Evolutionary conservation across 345 rosid genomes (phyloP).

Genomic region (Rhizophora apiculata): DNA sequence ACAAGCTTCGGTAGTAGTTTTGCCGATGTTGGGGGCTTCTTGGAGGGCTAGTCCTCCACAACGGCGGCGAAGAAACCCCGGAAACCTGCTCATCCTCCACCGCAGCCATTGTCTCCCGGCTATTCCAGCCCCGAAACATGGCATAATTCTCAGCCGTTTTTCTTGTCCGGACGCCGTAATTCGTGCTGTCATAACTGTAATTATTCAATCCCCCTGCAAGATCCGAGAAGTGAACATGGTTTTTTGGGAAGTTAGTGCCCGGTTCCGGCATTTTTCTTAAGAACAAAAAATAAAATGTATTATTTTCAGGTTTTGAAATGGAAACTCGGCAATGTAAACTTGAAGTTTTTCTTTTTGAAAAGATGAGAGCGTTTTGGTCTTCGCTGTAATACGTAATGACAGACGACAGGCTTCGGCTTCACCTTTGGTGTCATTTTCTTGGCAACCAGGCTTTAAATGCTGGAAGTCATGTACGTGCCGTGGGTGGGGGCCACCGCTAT

Average conservation of each 20-base stretch:
- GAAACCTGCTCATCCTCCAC: constrained; percentile 37
- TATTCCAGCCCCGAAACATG: not conserved
- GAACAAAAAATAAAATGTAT: no score
- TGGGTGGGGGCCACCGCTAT: not conserved
- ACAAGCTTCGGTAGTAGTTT: constrained; percentile 48
- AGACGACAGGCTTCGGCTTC: not conserved
- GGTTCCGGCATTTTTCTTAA: constrained; percentile 37
- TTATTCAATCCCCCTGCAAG: not conserved
- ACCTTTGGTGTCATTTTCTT: constrained; percentile 12
- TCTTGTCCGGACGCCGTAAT: constrained; percentile 7
- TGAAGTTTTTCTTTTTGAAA: not conserved
- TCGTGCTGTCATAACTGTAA: not conserved
- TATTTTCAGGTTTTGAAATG: not conserved
- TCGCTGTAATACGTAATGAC: not conserved
- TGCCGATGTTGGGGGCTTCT: constrained; percentile 40
- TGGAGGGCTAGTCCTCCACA: constrained; percentile 59
- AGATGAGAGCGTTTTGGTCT: not conserved
- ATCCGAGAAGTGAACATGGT: constrained; percentile 31
- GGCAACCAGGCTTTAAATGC: not conserved
- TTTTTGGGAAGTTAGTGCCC: constrained; percentile 13
- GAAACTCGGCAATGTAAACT: not conserved
- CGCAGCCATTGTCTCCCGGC: not conserved
- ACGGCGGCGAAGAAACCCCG: constrained; percentile 57
- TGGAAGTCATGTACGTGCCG: not conserved
- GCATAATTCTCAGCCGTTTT: constrained; percentile 15